These are phyloP conservation scores for Sordaria brevicollis DNA, from an alignment of 495 filamentous ascomycete species.

Conservation along the genomic window DNA sequence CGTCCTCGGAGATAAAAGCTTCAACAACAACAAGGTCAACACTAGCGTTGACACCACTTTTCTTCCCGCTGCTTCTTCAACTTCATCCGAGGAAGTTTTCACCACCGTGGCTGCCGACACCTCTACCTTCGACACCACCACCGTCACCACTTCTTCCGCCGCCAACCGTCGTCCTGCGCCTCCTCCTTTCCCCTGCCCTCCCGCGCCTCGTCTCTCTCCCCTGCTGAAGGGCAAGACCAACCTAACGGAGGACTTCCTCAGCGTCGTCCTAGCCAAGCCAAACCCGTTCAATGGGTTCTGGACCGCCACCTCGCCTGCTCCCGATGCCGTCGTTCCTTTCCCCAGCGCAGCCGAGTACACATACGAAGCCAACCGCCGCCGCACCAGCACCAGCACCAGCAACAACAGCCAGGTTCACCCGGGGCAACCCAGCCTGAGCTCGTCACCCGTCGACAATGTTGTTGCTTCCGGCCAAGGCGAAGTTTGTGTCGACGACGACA, in stretches of 20 bases:
- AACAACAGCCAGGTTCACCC: neutral
- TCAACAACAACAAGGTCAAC: neutral
- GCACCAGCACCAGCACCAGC: neutral
- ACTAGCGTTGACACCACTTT: neutral
- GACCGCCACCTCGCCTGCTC: neutral
- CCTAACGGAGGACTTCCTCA: neutral
- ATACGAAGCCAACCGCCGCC: neutral
- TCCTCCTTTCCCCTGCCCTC: neutral
- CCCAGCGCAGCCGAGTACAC: neutral
- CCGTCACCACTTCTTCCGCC: neutral
- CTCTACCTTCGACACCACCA: neutral
- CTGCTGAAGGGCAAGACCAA: neutral
- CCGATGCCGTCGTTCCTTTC: neutral
- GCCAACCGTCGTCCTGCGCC: neutral
- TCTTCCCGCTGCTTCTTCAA: neutral
- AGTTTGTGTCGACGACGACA: neutral
- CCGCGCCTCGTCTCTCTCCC: neutral
- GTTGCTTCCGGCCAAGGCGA: neutral
- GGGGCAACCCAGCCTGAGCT: neutral
- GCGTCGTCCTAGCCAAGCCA: neutral
- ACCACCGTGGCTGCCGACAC: neutral
- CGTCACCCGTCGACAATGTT: neutral
- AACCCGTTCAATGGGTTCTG: neutral
- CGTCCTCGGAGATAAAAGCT: neutral
- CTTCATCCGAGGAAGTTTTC: neutral